phyloP scores from a whole-genome alignment of 345 rosid genomes.

The Rhizophora mangle region DNA sequence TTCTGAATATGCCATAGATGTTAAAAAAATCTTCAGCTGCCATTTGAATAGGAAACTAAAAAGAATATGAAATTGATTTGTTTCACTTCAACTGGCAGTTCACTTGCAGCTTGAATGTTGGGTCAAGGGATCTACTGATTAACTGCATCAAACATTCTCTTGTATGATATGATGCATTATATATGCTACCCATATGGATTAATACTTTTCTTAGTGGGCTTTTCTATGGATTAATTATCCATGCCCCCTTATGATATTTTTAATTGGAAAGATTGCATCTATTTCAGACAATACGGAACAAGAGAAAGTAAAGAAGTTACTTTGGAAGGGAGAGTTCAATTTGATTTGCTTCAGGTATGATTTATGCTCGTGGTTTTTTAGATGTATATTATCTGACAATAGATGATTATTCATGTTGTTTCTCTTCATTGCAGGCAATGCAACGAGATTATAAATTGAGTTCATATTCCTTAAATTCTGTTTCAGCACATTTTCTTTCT shows the following conservation, averaged over 20 bases:
- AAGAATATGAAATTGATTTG: no score
- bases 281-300: slow-evolving; percentile 76
- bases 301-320: slow-evolving; percentile 97
- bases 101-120: no score
- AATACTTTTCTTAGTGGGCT: background rate
- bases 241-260: background rate
- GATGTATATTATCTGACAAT: slow-evolving; percentile 4
- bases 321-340: slow-evolving; percentile 93
- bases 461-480: slow-evolving; percentile 93
- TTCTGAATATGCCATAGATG: no score
- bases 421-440: slow-evolving; percentile 50
- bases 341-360: slow-evolving; percentile 93
- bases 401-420: slow-evolving; percentile 12
- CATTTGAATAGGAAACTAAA: no score
- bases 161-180: slow-evolving; percentile 2
- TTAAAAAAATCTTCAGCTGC: no score
- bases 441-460: slow-evolving; percentile 90
- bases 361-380: slow-evolving; percentile 2
- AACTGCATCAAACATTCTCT: background rate
- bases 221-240: background rate
- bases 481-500: slow-evolving; percentile 95
- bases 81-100: no score
- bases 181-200: background rate
- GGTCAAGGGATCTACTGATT: background rate
- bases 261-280: slow-evolving; percentile 11